Percentiles rank a stretch among this genome's conserved stretches.
Conservation (phyloP, 2,329 filamentous ascomycete genomes). For the Phyllosticta paracitricarpa region DNA sequence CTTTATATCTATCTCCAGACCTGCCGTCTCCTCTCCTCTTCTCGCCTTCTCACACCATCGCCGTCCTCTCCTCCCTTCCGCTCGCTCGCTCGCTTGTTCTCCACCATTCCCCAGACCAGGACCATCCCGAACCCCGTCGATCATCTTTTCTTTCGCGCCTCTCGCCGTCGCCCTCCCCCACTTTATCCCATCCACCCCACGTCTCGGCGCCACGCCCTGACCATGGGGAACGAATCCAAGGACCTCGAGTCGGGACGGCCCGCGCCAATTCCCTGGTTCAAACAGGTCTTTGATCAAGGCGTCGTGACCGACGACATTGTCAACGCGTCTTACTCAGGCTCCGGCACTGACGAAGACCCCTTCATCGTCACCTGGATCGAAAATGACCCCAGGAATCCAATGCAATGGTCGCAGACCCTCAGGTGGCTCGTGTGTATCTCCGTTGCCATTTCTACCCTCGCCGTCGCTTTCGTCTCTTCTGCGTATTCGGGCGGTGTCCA, state of each 20-base stretch:
- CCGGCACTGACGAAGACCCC: constrained; percentile 57
- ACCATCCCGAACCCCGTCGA: no score
- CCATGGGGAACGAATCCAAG: neutral
- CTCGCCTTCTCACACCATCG: neutral
- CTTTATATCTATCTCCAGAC: neutral
- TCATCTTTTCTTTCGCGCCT: neutral
- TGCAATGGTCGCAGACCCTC: constrained; percentile 44
- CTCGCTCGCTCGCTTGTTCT: no score
- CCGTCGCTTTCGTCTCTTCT: constrained; percentile 58
- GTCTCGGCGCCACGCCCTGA: neutral
- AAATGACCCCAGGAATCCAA: constrained; percentile 57
- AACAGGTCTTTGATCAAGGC: constrained; percentile 47
- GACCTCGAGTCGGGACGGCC: constrained; percentile 10
- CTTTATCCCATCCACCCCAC: neutral
- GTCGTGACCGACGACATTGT: constrained; percentile 49
- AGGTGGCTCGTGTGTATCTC: constrained; percentile 55
- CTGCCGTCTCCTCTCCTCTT: neutral
- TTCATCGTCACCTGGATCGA: constrained; percentile 60
- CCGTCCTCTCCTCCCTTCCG: neutral
- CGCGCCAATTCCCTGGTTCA: constrained; percentile 7
- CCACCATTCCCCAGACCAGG: no score
- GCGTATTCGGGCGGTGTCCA: constrained; percentile 52
- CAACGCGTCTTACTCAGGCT: constrained; percentile 31
- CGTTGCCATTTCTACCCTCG: constrained; percentile 57
- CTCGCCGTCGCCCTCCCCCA: neutral